Evolutionary conservation across 1,284 basidiomycete species (phyloP).

Genomic region (Porphyrellus sp.): DNA sequence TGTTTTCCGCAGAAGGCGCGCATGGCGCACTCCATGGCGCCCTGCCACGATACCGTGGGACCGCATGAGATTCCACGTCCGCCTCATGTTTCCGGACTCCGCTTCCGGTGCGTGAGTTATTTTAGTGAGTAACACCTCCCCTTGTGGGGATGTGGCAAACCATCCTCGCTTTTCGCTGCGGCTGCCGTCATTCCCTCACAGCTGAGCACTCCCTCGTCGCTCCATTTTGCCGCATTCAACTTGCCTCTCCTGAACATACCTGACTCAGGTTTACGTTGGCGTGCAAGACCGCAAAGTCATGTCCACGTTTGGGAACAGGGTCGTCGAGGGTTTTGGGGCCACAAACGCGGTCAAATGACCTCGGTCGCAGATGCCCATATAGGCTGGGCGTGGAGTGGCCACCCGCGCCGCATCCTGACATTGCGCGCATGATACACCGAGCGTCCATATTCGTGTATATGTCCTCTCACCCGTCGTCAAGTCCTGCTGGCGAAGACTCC

Average conservation of each 20-base stretch:
- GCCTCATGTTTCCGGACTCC: neutral
- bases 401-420: conserved; percentile 14
- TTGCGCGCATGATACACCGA: neutral
- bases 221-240: conserved; percentile 18
- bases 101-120: conserved; percentile 6
- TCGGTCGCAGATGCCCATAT: neutral
- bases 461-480: conserved; percentile 17
- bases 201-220: neutral
- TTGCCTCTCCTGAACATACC: conserved; percentile 9
- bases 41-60: conserved; percentile 5
- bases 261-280: conserved; percentile 10
- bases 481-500: conserved; percentile 1
- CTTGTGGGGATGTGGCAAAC: conserved; percentile 16
- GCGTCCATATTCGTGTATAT: conserved; percentile 12
- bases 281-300: conserved; percentile 19
- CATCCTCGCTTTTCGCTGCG: conserved; percentile 2
- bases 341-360: conserved; percentile 7
- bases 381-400: conserved; percentile 4
- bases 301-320: conserved; percentile 14
- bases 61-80: conserved; percentile 6
- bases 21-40: neutral
- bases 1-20: neutral
- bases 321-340: neutral
- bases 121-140: conserved; percentile 1
- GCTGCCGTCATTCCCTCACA: conserved; percentile 24